Evolutionary conservation across 352 stramenopile species (phyloP), one percentile per base, ranked within the genome.

Genomic region (Pythium folliculosum): DNA sequence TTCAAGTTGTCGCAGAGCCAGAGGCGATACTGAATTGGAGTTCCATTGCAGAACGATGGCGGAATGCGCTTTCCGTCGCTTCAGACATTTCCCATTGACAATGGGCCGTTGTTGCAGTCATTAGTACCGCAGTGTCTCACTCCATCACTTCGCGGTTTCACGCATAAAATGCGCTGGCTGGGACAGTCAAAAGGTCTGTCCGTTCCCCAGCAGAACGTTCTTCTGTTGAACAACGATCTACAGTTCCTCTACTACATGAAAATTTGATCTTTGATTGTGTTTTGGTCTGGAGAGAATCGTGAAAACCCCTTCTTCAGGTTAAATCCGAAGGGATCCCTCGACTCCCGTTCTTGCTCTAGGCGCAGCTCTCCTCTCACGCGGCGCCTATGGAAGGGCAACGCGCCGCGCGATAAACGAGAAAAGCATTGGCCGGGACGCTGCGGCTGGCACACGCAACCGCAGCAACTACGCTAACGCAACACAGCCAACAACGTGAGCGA

Each of bases 281-380:
- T 27, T 54, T 63, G 57, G 13, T 75, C 77, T 82, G 75, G 75
- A 82, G 75, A 82, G 75, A 69, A 73, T 82, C 72, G 75, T 82
- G 75, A 82, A 82, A 82, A 82, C 75, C 75, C 70, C 72, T 82
- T 82, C 60, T 82, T 82, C 75, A 82, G 70, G 27, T 65, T 32
- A 69, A 54, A 77, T 82, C 75, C 75, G 58, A 82, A 82, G 72
- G 56, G 75, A 82, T 82, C 75, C 75, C 75, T 82, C 75, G 72
- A 82, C 48, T 66, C 75, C 75, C 75, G 57, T 82, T 66, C 75
- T 82, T 65, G 16, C 57, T 82, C 49, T 82, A 50, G 75, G 75
- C 69, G 22, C 69, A 70, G 27, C 63, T 66, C 48, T 58, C 48
- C 63, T 50, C 58, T 71, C 63, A 21, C 47, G 21, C 32, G 51